Conservation (phyloP, 257 asterid species). For the Ajuga chamaepitys region DNA sequence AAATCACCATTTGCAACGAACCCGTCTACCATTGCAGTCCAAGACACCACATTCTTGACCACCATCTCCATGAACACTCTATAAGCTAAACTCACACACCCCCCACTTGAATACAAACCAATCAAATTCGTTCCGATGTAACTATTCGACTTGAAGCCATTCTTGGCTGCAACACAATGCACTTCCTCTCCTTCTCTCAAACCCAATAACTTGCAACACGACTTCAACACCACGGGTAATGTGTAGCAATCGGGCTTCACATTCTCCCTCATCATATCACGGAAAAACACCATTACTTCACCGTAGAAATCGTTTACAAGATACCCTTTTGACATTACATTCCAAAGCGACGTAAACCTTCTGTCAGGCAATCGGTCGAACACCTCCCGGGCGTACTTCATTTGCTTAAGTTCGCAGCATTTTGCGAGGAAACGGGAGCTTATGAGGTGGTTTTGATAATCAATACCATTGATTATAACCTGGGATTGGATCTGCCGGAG, state of each 20-base stretch:
- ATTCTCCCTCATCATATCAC: constrained; percentile 54
- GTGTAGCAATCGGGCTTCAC: constrained; percentile 60
- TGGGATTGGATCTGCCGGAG: constrained; percentile 68
- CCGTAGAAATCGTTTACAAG: constrained; percentile 35
- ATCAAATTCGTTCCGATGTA: constrained; percentile 68
- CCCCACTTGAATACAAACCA: constrained; percentile 49
- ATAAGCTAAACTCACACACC: constrained; percentile 35
- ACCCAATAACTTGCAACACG: constrained; percentile 51
- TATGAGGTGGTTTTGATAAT: constrained; percentile 32
- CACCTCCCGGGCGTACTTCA: constrained; percentile 39
- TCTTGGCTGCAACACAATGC: constrained; percentile 47
- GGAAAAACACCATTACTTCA: constrained; percentile 36
- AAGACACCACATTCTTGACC: constrained; percentile 68
- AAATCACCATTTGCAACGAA: constrained; percentile 47
- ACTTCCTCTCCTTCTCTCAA: constrained; percentile 56
- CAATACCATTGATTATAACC: constrained; percentile 33
- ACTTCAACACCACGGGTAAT: constrained; percentile 62
- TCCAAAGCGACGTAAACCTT: constrained; percentile 52
- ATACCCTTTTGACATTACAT: constrained; percentile 72
- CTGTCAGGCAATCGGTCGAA: constrained; percentile 51
- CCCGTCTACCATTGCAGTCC: constrained; percentile 80
- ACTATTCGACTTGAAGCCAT: constrained; percentile 42
- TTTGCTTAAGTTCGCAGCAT: constrained; percentile 32
- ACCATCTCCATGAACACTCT: constrained; percentile 69
- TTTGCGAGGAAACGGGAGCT: constrained; percentile 46